Evolutionary conservation across 1,284 basidiomycete genomes (phyloP), one percentile per base, ranked within the genome.

Genomic region (Wolfiporia cocos): DNA sequence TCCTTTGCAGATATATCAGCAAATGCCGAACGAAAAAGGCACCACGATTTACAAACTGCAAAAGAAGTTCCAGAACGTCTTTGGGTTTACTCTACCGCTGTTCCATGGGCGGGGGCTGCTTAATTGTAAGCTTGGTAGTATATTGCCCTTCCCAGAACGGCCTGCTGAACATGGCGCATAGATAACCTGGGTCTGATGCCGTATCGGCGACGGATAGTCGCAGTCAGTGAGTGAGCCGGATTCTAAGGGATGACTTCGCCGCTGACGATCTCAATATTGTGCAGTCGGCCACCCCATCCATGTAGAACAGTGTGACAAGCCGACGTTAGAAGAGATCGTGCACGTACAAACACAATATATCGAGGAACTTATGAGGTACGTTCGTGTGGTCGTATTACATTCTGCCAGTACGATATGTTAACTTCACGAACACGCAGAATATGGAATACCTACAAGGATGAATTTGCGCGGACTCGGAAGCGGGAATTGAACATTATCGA

Each of bases 51-150:
- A 92, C 65, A 75, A 70, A 18, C 56, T 96, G 7, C 93, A 98
- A 64, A 90, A 91, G 62, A 81, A 80, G 53, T 96, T 98, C 62
- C 92, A 97, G 62, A 76, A 73, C 37, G 63, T 90, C 30, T 97
- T 98, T 56, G 96, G 95, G 0, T 99, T 98, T 59, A 99, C 95
- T 0, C 66, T 99, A n/a, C 95, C 95, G 18, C 64, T 95, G 32
- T 95, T 97, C 65, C 92, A 95, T 62, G 93, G 93, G 3, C 71
- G 92, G 50, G 91, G 92, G 4, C 65, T 98, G 38, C 74, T 96
- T 54, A 97, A 97, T 63, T 95, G 92, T 92, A 49, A 34, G 84
- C 63, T 5, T 12, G 4, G 20, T 20, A 30, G 9, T 41, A n/a
- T 42, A 6, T 14, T 33, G 6, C 31, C 15, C 36, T n/a, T n/a